phyloP scores from a whole-genome alignment of 164 flowering plant genomes.

The Umbellularia californica region DNA sequence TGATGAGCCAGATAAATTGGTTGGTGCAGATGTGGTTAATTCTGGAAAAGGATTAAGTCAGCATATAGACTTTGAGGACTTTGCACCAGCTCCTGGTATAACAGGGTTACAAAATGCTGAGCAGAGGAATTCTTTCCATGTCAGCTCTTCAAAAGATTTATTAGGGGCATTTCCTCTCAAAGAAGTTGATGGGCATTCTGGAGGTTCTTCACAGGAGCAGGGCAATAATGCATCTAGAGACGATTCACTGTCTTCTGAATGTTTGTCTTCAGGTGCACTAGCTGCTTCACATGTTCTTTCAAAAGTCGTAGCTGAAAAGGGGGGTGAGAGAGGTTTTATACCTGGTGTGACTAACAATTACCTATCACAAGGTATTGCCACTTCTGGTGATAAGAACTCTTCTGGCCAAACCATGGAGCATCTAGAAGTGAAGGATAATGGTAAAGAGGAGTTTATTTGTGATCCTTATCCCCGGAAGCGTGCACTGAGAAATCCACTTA shows the following conservation, averaged over 20 bases:
- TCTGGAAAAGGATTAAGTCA: slow-evolving; percentile 17
- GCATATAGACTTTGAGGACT: slow-evolving; percentile 2
- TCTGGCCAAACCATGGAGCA: slow-evolving; percentile 17
- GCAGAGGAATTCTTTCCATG: slow-evolving; percentile 14
- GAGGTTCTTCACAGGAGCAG: slow-evolving; percentile 21
- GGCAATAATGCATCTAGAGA: slow-evolving; percentile 16
- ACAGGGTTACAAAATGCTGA: slow-evolving; percentile 8
- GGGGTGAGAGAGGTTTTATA: not conserved
- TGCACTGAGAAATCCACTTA: slow-evolving; percentile 28
- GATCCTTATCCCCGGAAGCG: slow-evolving; percentile 44
- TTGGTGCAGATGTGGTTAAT: slow-evolving; percentile 12
- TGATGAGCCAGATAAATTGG: slow-evolving; percentile 52
- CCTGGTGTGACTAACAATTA: slow-evolving; percentile 2
- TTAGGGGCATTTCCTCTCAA: slow-evolving; percentile 13
- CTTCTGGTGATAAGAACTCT: slow-evolving; percentile 15
- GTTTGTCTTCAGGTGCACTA: not conserved
- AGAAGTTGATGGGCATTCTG: slow-evolving; percentile 17
- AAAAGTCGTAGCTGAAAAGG: slow-evolving; percentile 7
- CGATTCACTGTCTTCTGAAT: slow-evolving; percentile 2
- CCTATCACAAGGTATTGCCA: not conserved
- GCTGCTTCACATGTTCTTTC: slow-evolving; percentile 6
- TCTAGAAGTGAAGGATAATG: slow-evolving; percentile 14
- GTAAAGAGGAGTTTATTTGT: slow-evolving; percentile 31
- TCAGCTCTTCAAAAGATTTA: slow-evolving; percentile 17
- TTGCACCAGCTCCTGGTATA: slow-evolving; percentile 16